A percentile compares a stretch with the other conserved stretches of the same genome.
These are phyloP conservation scores for Antitrichia curtipendula DNA, from an alignment of 225 moss, liverwort and hornwort species.

Conservation along the genomic window DNA sequence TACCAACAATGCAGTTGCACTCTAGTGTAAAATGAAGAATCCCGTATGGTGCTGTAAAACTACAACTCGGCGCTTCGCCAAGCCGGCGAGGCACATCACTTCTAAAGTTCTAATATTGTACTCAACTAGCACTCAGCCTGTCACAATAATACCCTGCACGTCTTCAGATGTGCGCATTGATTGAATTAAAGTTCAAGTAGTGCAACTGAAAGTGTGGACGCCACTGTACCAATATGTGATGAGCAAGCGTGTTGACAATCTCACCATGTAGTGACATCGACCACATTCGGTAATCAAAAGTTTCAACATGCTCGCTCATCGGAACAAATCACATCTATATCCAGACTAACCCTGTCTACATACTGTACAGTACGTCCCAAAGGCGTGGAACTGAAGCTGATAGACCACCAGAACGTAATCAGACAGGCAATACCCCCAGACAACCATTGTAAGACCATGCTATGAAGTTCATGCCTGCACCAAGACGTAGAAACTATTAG, in stretches of 20 bases:
- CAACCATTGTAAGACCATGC: background rate
- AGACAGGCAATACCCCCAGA: background rate
- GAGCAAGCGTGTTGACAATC: background rate
- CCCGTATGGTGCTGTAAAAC: background rate
- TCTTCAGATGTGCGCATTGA: background rate
- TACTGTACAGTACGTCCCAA: background rate
- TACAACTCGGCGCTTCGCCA: background rate
- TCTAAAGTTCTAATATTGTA: no score
- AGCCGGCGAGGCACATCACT: background rate
- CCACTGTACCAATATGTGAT: background rate
- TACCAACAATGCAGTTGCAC: background rate
- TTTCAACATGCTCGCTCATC: background rate
- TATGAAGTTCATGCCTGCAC: slow-evolving; percentile 15
- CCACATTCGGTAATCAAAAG: background rate
- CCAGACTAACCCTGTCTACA: background rate
- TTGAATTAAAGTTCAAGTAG: background rate
- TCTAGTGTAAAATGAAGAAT: background rate
- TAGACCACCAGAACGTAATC: background rate
- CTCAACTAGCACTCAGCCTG: background rate
- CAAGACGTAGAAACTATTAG: slow-evolving; percentile 6
- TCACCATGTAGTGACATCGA: background rate
- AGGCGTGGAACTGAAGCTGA: background rate
- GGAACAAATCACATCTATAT: background rate
- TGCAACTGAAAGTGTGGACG: background rate
- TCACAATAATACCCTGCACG: background rate